phyloP scores from a whole-genome alignment of 345 rosid genomes.

The Pugionium cornutum region DNA sequence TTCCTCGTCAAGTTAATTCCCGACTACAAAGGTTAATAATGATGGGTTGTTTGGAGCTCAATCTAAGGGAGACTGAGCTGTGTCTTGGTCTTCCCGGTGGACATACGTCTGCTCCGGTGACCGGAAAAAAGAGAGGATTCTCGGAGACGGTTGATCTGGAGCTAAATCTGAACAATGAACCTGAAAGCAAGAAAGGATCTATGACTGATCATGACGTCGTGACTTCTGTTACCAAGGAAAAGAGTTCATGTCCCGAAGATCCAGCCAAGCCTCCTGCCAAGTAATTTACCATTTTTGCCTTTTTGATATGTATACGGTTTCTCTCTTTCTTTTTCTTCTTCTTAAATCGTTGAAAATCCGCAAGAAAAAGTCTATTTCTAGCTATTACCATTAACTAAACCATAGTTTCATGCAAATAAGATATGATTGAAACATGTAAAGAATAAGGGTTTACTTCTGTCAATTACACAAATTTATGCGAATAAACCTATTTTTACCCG shows the following conservation, averaged over 20 bases:
- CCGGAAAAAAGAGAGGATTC: conserved; percentile 64
- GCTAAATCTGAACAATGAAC: conserved; percentile 61
- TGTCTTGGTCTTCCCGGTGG: conserved; percentile 64
- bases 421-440: background rate
- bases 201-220: conserved; percentile 14
- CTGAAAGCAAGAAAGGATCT: conserved; percentile 28
- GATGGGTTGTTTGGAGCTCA: conserved; percentile 14
- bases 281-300: conserved; percentile 38
- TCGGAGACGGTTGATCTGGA: conserved; percentile 74
- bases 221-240: conserved; percentile 43
- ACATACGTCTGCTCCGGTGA: conserved; percentile 37
- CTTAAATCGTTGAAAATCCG: background rate
- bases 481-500: too few relatives aligned
- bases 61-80: conserved; percentile 61
- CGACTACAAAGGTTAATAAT: too few relatives aligned
- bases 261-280: conserved; percentile 73
- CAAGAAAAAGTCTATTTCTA: background rate
- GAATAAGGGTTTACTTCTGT: too few relatives aligned
- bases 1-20: too few relatives aligned
- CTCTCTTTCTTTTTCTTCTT: background rate
- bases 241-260: conserved; percentile 43
- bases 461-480: too few relatives aligned
- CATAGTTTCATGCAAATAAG: conserved; percentile 7
- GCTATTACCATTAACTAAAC: background rate
- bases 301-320: conserved; percentile 7